phyloP scores from a whole-genome alignment of 1,284 basidiomycete species.

The Heterobasidion occidentale region DNA sequence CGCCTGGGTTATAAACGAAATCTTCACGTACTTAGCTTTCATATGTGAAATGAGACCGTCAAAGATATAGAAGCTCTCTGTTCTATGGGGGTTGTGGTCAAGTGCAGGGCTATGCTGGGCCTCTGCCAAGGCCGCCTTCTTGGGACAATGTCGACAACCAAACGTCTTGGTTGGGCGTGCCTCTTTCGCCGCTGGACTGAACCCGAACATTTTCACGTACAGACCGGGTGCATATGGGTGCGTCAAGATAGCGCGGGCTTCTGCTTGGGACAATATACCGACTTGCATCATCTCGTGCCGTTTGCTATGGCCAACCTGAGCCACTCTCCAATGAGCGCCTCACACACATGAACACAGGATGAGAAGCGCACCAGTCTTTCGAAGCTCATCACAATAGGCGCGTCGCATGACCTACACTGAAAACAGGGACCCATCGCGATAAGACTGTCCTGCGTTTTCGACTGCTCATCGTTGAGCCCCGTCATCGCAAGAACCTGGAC shows the following conservation, averaged over 20 bases:
- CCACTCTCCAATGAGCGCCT: neutral
- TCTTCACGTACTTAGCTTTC: conserved; percentile 39
- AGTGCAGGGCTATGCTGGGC: neutral
- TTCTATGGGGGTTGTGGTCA: neutral
- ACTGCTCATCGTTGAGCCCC: conserved; percentile 24
- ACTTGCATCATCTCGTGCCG: conserved; percentile 51
- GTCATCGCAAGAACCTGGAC: conserved; percentile 26
- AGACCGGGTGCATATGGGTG: conserved; percentile 25
- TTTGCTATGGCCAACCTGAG: conserved; percentile 37
- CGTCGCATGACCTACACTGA: conserved; percentile 44
- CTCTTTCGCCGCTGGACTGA: conserved; percentile 13
- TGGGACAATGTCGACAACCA: conserved; percentile 48
- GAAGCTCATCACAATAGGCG: conserved; percentile 41
- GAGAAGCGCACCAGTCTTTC: conserved; percentile 35
- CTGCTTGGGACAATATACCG: conserved; percentile 20
- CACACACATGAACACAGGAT: neutral
- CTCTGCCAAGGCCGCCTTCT: neutral
- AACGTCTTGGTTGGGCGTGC: conserved; percentile 30
- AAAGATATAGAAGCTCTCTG: conserved; percentile 30
- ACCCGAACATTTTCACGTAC: conserved; percentile 21
- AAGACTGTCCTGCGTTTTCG: conserved; percentile 16
- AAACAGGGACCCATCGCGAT: conserved; percentile 25
- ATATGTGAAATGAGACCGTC: conserved; percentile 52
- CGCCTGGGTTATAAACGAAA: neutral
- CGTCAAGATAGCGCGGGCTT: conserved; percentile 12